Percentiles rank a stretch among this genome's conserved stretches.
phyloP scores from a whole-genome alignment of 2,329 filamentous ascomycete species.

The Fusarium sp. region DNA sequence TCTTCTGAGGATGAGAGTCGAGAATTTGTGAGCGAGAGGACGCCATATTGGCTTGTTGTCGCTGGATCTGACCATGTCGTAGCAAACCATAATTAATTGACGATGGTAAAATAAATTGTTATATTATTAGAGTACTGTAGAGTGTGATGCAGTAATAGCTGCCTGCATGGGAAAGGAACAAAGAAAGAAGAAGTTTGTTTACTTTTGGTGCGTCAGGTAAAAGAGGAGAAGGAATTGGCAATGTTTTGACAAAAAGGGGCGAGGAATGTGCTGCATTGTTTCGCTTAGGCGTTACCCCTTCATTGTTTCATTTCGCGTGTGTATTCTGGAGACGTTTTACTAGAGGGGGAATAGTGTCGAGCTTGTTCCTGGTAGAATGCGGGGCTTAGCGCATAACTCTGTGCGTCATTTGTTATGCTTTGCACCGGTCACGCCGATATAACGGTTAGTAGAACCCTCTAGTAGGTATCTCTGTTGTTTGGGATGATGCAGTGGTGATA shows the following conservation, averaged over 20 bases:
- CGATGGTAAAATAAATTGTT: not conserved
- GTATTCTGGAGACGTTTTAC: not conserved
- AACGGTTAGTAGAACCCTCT: not conserved
- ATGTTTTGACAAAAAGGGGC: conserved; percentile 32
- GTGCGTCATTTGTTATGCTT: conserved; percentile 12
- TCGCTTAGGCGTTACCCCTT: conserved; percentile 26
- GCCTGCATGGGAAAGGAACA: not conserved
- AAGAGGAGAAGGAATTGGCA: not conserved
- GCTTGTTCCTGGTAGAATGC: not conserved
- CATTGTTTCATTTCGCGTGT: conserved; percentile 27
- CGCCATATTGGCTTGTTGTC: conserved; percentile 25
- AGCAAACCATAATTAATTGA: conserved; percentile 6
- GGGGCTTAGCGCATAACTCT: conserved; percentile 9
- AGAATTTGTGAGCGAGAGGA: conserved; percentile 24
- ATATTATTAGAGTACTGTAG: not conserved
- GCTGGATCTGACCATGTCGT: conserved; percentile 19
- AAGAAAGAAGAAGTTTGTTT: conserved; percentile 5
- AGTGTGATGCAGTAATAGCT: not conserved
- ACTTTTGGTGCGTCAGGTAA: not conserved
- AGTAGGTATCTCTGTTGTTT: not conserved
- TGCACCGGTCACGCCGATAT: not conserved
- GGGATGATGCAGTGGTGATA: not conserved
- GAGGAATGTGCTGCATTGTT: conserved; percentile 31
- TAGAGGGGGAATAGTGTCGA: not conserved
- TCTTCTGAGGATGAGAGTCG: conserved; percentile 7